A percentile compares a stretch with the other conserved stretches of the same genome.
Evolutionary conservation across 192 early-diverging fungal species (phyloP).

Genomic region (Glomus cerebriforme): DNA sequence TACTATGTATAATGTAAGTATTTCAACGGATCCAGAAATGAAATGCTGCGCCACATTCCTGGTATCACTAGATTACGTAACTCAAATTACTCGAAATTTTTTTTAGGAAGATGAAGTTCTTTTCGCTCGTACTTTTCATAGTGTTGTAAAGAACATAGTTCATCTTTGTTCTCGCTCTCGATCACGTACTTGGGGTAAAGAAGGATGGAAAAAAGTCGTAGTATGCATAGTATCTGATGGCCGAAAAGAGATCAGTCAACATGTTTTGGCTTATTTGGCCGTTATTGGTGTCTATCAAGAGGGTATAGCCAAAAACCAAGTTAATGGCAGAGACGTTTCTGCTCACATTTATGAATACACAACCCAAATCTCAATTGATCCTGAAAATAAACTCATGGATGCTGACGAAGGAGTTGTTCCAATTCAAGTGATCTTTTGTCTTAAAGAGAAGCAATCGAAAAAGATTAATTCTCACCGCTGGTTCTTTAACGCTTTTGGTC

Average conservation of each 20-base stretch:
- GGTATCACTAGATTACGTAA: too few species aligned
- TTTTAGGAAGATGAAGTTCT: conserved; percentile 79
- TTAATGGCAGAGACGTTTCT: conserved; percentile 66
- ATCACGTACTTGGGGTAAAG: conserved; percentile 70
- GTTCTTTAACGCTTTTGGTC: conserved; percentile 71
- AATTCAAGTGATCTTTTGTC: conserved; percentile 79
- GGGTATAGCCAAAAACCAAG: conserved; percentile 65
- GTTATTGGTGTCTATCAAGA: conserved; percentile 86
- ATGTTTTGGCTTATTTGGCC: conserved; percentile 70
- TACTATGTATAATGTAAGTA: conserved; percentile 74
- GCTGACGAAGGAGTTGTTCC: conserved; percentile 67
- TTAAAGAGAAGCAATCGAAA: conserved; percentile 92
- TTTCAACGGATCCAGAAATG: background rate
- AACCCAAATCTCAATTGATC: conserved; percentile 70
- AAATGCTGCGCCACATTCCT: background rate
- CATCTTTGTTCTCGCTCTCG: conserved; percentile 79
- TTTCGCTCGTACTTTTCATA: conserved; percentile 84
- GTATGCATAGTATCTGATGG: conserved; percentile 83
- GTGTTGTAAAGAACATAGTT: conserved; percentile 87
- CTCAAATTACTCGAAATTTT: background rate
- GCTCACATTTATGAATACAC: conserved; percentile 78
- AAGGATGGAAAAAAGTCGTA: conserved; percentile 84
- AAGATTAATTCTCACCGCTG: conserved; percentile 84
- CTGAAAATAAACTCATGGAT: conserved; percentile 71
- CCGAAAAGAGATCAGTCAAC: conserved; percentile 69